Conservation (phyloP, 1,284 basidiomycete species). For the Cutaneotrichosporon cyanovorans region DNA sequence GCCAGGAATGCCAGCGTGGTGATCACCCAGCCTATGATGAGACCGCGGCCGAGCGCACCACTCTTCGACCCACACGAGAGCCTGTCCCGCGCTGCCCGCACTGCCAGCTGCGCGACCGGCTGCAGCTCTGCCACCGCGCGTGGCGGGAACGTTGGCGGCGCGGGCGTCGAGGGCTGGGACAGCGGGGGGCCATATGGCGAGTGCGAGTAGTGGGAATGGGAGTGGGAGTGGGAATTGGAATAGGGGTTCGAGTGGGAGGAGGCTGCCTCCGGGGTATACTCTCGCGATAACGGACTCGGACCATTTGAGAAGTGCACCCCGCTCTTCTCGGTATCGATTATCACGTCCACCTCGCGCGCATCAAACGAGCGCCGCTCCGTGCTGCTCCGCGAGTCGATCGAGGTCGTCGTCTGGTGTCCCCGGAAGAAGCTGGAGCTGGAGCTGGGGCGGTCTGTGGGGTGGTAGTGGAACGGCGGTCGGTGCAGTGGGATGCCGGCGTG, state of each 20-base stretch:
- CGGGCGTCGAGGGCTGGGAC: background rate
- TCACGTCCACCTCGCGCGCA: background rate
- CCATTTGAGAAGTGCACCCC: background rate
- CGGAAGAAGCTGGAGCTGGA: background rate
- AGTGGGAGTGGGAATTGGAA: background rate
- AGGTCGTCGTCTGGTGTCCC: background rate
- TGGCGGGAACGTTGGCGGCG: conserved; percentile 9
- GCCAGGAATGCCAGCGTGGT: conserved; percentile 37
- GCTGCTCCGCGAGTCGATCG: background rate
- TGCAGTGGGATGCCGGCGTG: background rate
- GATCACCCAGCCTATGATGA: conserved; percentile 40
- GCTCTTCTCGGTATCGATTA: background rate
- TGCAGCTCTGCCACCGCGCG: background rate
- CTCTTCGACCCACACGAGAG: conserved; percentile 8
- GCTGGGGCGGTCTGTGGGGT: background rate
- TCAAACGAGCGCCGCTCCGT: background rate
- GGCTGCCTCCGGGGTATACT: background rate
- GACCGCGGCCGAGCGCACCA: conserved; percentile 26
- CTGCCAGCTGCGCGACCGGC: background rate
- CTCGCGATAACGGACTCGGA: no score
- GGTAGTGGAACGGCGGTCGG: background rate
- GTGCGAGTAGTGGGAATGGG: background rate
- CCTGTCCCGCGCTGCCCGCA: conserved; percentile 9
- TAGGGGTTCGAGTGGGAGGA: background rate
- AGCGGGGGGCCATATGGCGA: background rate